phyloP scores from a whole-genome alignment of 345 rosid genomes.

The Limnanthes douglasii region DNA sequence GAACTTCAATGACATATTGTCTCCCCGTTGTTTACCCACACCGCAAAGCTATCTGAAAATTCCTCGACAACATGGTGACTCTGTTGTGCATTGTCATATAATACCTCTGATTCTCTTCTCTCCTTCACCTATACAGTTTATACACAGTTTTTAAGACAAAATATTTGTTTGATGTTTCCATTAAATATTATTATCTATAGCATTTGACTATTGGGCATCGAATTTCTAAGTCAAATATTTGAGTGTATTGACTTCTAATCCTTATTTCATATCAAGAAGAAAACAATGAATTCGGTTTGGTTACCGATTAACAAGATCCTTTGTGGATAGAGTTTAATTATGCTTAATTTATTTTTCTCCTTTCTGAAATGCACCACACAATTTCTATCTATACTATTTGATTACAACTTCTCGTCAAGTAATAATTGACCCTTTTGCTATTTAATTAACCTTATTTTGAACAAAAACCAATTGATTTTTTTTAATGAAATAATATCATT shows the following conservation, averaged over 20 bases:
- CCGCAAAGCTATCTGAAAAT: slow-evolving; percentile 56
- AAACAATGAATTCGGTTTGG: too few relatives aligned
- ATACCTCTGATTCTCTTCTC: slow-evolving; percentile 26
- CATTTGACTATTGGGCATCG: too few relatives aligned
- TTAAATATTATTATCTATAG: not conserved
- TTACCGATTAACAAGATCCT: too few relatives aligned
- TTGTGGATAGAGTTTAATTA: too few relatives aligned
- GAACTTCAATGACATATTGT: slow-evolving; percentile 49
- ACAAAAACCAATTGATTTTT: not conserved
- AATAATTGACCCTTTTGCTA: not conserved
- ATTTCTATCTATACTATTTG: not conserved
- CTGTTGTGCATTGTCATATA: slow-evolving; percentile 15
- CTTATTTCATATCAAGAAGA: too few relatives aligned
- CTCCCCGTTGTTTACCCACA: slow-evolving; percentile 74
- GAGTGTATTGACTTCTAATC: not conserved
- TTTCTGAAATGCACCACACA: slow-evolving; percentile 1
- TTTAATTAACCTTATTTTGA: not conserved
- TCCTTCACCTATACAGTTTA: slow-evolving; percentile 39
- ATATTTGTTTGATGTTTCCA: not conserved
- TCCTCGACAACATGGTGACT: slow-evolving; percentile 29
- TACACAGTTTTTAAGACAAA: not conserved
- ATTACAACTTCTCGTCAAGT: not conserved
- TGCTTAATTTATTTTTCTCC: too few relatives aligned
- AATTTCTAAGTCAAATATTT: not conserved
- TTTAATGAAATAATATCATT: too few relatives aligned